A percentile compares a stretch with the other conserved stretches of the same genome.
These are phyloP conservation scores for Colletotrichum gloeosporioides DNA, from an alignment of 2,329 filamentous ascomycete species.

Conservation along the genomic window DNA sequence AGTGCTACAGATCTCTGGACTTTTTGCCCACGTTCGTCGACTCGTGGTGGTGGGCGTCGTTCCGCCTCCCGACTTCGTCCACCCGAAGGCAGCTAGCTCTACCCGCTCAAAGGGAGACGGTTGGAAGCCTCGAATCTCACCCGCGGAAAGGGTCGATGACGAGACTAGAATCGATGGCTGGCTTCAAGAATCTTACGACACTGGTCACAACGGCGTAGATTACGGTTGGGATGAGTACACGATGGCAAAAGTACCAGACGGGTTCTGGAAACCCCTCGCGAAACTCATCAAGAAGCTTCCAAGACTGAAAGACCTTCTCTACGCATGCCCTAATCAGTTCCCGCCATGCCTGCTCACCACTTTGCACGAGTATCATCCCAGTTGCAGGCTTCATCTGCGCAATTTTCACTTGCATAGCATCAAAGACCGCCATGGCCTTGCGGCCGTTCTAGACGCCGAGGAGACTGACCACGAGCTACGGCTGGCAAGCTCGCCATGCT, in stretches of 20 bases:
- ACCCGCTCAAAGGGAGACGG: background rate
- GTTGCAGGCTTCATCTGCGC: background rate
- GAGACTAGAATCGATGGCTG: background rate
- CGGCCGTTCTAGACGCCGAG: background rate
- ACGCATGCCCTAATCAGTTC: background rate
- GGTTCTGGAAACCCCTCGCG: background rate
- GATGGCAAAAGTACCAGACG: background rate
- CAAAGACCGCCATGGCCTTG: too few relatives aligned
- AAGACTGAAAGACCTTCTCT: background rate
- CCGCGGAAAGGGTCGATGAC: background rate
- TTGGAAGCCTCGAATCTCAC: background rate
- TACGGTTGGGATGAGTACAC: background rate
- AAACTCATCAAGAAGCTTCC: background rate
- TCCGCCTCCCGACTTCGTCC: background rate
- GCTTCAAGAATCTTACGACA: background rate
- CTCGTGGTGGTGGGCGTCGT: background rate
- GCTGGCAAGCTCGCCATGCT: background rate
- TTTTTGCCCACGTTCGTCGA: background rate
- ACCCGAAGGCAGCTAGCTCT: background rate
- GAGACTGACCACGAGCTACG: background rate
- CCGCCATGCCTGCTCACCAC: background rate
- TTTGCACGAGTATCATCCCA: background rate
- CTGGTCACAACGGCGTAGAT: background rate
- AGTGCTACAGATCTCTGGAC: background rate
- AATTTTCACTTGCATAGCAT: background rate